A percentile compares a stretch with the other conserved stretches of the same genome.
Evolutionary conservation across 192 early-diverging fungal genomes (phyloP).

Genomic region (Rhizoclosmatium sp.): DNA sequence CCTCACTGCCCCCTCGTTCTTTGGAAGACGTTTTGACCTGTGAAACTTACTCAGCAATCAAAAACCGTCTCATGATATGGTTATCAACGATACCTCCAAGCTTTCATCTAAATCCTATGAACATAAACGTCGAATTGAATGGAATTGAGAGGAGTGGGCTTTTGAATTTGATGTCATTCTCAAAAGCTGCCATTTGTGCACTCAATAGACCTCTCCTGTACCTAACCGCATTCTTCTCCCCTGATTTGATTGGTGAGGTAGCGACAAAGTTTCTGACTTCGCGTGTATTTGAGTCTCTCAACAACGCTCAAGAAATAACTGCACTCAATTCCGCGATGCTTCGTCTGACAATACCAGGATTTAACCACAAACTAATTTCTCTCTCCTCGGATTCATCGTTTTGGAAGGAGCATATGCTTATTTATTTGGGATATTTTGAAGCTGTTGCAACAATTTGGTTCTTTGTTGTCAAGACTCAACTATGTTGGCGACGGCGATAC

Average conservation of each 20-base stretch:
- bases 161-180: not conserved
- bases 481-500: not conserved
- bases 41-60: too few species aligned
- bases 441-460: not conserved
- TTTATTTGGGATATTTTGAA: not conserved
- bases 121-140: too few species aligned
- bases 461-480: not conserved
- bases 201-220: not conserved
- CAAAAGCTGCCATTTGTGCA: not conserved
- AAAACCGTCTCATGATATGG: too few species aligned
- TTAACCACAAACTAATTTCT: not conserved
- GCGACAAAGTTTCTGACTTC: not conserved
- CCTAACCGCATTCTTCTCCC: not conserved
- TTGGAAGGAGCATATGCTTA: not conserved
- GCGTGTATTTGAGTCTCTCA: not conserved
- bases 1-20: not conserved
- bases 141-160: not conserved
- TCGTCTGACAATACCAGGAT: not conserved
- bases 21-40: too few species aligned
- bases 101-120: too few species aligned
- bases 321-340: not conserved
- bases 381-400: not conserved
- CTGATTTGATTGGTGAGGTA: not conserved
- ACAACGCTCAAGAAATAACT: not conserved
- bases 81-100: too few species aligned